A percentile compares a stretch with the other conserved stretches of the same genome.
phyloP scores from a whole-genome alignment of 2,329 filamentous ascomycete genomes.

The Allantophomopsis lycopodina region DNA sequence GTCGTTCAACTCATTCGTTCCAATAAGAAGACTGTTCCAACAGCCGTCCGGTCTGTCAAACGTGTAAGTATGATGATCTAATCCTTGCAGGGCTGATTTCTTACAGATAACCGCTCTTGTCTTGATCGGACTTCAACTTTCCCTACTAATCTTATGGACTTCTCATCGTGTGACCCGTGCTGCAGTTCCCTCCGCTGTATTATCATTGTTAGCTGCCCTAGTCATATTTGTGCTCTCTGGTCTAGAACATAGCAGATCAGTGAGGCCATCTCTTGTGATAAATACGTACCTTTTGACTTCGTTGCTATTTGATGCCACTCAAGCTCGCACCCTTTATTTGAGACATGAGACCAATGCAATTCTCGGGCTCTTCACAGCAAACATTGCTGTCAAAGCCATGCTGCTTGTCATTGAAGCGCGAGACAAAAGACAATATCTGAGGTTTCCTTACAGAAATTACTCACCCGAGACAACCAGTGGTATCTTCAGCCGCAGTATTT shows the following conservation, averaged over 20 bases:
- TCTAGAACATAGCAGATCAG: slow-evolving; percentile 3
- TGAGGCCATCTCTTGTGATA: slow-evolving; percentile 3
- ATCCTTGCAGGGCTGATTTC: too few species aligned
- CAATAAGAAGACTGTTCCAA: not conserved
- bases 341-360: not conserved
- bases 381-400: not conserved
- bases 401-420: slow-evolving; percentile 1
- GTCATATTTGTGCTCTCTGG: not conserved
- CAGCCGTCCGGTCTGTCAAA: not conserved
- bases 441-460: not conserved
- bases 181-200: not conserved
- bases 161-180: not conserved
- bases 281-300: slow-evolving; percentile 1
- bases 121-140: too few species aligned
- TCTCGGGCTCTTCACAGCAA: not conserved
- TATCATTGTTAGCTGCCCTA: not conserved
- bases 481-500: slow-evolving; percentile 1
- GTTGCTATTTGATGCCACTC: slow-evolving; percentile 2
- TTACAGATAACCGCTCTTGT: too few species aligned
- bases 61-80: too few species aligned
- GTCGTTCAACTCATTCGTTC: slow-evolving; percentile 1
- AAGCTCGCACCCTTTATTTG: slow-evolving; percentile 1
- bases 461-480: slow-evolving; percentile 3
- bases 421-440: not conserved
- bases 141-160: too few species aligned